Conservation (phyloP, 768 basidiomycete species). For the Sarcodon sp. region DNA sequence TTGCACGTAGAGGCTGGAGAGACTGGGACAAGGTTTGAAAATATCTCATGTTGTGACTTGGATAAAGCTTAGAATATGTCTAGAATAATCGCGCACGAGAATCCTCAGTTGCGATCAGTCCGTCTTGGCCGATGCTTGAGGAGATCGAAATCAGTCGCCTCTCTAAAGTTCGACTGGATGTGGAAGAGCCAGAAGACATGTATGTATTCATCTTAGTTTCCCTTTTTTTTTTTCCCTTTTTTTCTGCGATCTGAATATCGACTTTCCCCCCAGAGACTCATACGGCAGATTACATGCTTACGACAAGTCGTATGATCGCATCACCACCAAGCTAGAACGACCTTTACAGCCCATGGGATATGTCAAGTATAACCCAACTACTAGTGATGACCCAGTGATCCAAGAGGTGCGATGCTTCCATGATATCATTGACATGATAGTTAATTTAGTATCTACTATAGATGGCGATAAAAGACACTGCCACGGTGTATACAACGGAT, state of each 20-base stretch:
- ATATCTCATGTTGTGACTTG: conserved; percentile 6
- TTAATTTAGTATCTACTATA: conserved; percentile 16
- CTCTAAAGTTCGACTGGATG: conserved; percentile 83
- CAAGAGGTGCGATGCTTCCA: conserved; percentile 50
- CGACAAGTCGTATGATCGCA: conserved; percentile 90
- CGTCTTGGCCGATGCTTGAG: conserved; percentile 91
- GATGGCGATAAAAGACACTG: conserved; percentile 72
- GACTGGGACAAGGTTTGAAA: conserved; percentile 81
- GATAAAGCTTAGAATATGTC: conserved; percentile 3
- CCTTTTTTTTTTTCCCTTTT: neutral
- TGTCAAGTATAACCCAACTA: conserved; percentile 94
- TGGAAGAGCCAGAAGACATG: conserved; percentile 87
- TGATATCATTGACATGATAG: neutral
- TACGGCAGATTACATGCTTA: conserved; percentile 89
- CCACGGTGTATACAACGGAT: conserved; percentile 89
- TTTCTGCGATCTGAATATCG: conserved; percentile 4
- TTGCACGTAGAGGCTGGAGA: conserved; percentile 60
- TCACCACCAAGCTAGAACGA: conserved; percentile 87
- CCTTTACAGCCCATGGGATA: conserved; percentile 89
- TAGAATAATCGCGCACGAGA: conserved; percentile 80
- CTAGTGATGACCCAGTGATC: conserved; percentile 95
- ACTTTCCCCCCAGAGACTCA: conserved; percentile 40
- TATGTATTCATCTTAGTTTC: conserved; percentile 24
- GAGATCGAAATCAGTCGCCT: conserved; percentile 95
- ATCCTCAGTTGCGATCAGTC: conserved; percentile 85